Conservation (phyloP, 2,329 filamentous ascomycete species). For the Phialophora expanda region DNA sequence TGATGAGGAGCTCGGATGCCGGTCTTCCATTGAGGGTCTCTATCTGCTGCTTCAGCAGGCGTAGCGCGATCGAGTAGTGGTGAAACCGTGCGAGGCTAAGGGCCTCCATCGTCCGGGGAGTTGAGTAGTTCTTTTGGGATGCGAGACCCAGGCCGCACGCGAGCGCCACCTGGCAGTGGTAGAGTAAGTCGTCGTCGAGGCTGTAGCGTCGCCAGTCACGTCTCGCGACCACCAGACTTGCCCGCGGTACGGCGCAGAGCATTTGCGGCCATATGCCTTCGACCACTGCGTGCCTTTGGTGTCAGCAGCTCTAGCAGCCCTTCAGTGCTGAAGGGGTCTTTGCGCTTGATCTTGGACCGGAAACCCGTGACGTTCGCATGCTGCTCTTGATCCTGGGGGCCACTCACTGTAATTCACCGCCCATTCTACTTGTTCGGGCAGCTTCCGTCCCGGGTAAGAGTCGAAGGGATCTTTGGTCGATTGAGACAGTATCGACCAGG, state of each 20-base stretch:
- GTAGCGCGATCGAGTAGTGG: neutral
- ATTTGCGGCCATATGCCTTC: neutral
- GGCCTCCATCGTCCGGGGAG: neutral
- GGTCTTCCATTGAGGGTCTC: neutral
- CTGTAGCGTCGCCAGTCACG: neutral
- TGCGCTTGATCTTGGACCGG: neutral
- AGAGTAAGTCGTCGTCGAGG: slow-evolving; percentile 3
- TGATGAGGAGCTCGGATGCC: neutral
- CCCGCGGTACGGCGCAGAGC: neutral
- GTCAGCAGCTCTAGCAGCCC: neutral
- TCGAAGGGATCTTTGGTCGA: neutral
- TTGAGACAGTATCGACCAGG: neutral
- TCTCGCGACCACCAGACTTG: neutral
- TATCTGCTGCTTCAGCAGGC: neutral
- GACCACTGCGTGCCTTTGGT: neutral
- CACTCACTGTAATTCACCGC: slow-evolving; percentile 1
- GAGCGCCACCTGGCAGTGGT: neutral
- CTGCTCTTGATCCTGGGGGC: neutral
- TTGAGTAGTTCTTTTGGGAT: neutral
- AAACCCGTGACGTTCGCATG: neutral
- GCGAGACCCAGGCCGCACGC: neutral
- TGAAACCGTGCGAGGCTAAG: neutral
- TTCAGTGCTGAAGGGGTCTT: neutral
- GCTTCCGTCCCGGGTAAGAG: neutral
- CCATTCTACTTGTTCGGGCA: neutral